A percentile compares a stretch with the other conserved stretches of the same genome.
Conservation (phyloP, 2,329 filamentous ascomycete genomes). For the Venturia nashicola region DNA sequence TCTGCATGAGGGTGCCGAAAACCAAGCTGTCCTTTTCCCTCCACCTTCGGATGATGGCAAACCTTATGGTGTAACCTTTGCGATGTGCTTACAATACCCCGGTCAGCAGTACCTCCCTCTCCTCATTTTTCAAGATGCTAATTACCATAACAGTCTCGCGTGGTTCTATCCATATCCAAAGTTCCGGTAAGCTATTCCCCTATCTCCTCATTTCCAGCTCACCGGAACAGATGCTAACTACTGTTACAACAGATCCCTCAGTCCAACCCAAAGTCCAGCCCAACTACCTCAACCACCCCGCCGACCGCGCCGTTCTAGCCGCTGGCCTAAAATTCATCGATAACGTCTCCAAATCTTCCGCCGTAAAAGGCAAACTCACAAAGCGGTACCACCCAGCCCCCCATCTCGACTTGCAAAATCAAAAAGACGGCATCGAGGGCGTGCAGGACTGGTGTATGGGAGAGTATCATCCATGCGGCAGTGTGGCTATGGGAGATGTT, state of each 20-base stretch:
- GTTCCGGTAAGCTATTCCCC: constrained; percentile 15
- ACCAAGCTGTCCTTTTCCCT: constrained; percentile 12
- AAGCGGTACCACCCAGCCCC: constrained; percentile 21
- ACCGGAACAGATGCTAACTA: constrained; percentile 11
- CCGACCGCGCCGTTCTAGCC: constrained; percentile 19
- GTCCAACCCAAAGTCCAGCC: constrained; percentile 16
- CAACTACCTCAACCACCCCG: constrained; percentile 18
- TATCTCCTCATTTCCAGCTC: constrained; percentile 20
- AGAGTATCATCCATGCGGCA: constrained; percentile 18
- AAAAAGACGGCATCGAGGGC: constrained; percentile 13
- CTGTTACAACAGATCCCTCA: constrained; percentile 11
- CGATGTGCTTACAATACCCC: constrained; percentile 17
- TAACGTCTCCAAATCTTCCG: constrained; percentile 29
- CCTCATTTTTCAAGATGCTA: no score
- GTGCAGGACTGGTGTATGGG: constrained; percentile 7
- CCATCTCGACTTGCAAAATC: constrained; percentile 15
- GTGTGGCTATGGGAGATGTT: constrained; percentile 20
- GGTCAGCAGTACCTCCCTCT: no score
- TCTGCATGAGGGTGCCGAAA: background rate
- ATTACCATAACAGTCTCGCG: constrained; percentile 15
- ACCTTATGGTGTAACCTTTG: background rate
- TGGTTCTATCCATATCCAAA: constrained; percentile 18
- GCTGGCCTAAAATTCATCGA: constrained; percentile 26
- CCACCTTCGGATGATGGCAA: background rate
- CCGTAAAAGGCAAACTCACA: constrained; percentile 29